Base-by-base conservation (phyloP, 2,329 filamentous ascomycete genomes). In the Aspergillus pseudoterreus region DNA sequence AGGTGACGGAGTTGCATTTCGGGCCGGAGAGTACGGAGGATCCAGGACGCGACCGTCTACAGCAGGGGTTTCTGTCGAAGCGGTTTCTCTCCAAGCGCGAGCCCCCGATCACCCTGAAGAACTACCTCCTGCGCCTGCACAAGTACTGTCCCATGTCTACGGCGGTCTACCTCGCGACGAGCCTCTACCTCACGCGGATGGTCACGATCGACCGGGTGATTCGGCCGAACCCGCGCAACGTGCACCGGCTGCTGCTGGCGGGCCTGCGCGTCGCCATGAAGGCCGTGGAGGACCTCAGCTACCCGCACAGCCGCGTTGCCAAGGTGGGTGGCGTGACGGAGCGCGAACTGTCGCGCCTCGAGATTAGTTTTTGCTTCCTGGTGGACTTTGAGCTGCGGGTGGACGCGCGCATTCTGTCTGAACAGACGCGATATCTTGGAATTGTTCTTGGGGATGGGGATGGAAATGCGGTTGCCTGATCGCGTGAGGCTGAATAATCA, bases 51-150 rank as follows among this genome's bases (percentile, higher is more conserved):
- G 76, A 90, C 51, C 84, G 86, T 54, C 74, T 90, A 32, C 92
- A 96, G 68, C 88, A 94, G 66, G 85, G 85, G 56, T 87, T 90
- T 58, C 90, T 97, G 57, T 90, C 90, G 15, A 85, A 91, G 60
- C 94, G 94, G 64, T 99, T 99, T 73, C 95, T 94, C 75, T 92
- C 88, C 57, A 96, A 94, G 68, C 83, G 85, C 46, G 84, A 90
- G 14, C 92, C 94, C 17, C 86, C 88, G 10, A 92, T 97, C 58
- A 81, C 84, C 33, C 80, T 96, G 43, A 83, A 87, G 64, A 87
- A 94, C 57, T 99, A 97, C 66, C 81, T 97, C 21, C 78, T 85
- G 63, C 88, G 92, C 14, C 82, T 97, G 52, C 92, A 97, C 72
- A 84, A 84, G 52, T 96, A 88, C 74, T 97, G 92, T 65, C 92